These are phyloP conservation scores for Dipteronia sinensis DNA, from an alignment of 345 rosid species.

Conservation along the genomic window DNA sequence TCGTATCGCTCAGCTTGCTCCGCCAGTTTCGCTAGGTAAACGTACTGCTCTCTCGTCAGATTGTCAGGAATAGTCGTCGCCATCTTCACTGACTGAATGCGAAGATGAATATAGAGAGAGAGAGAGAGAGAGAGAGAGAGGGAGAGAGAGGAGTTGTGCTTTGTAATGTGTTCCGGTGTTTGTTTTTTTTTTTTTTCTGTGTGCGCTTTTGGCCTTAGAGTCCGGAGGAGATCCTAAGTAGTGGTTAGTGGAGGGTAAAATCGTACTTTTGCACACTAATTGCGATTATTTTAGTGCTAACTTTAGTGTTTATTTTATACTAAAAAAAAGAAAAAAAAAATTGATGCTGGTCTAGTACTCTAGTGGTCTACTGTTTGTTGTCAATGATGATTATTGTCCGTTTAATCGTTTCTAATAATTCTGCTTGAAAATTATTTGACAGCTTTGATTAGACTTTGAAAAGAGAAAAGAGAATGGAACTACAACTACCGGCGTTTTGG, in stretches of 20 bases:
- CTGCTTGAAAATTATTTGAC: slow-evolving; percentile 8
- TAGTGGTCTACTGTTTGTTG: not conserved
- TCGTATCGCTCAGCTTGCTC: slow-evolving; percentile 99
- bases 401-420: not conserved
- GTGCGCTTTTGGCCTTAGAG: too few species aligned
- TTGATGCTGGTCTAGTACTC: not conserved
- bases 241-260: slow-evolving; percentile 18
- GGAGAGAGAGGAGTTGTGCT: not conserved
- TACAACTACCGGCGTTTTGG: not conserved
- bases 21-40: slow-evolving; percentile 90
- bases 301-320: not conserved
- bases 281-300: not conserved
- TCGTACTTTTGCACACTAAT: not conserved
- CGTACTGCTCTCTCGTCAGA: slow-evolving; percentile 81
- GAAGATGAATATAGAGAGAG: not conserved
- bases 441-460: not conserved
- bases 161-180: not conserved
- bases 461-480: not conserved
- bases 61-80: slow-evolving; percentile 48
- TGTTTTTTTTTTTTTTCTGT: not conserved
- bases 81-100: slow-evolving; percentile 19
- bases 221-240: not conserved
- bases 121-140: too few species aligned
- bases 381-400: not conserved
- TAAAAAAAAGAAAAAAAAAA: too few species aligned